These are phyloP conservation scores for Fusarium oxysporum DNA, from an alignment of 2,329 filamentous ascomycete genomes.

Conservation along the genomic window DNA sequence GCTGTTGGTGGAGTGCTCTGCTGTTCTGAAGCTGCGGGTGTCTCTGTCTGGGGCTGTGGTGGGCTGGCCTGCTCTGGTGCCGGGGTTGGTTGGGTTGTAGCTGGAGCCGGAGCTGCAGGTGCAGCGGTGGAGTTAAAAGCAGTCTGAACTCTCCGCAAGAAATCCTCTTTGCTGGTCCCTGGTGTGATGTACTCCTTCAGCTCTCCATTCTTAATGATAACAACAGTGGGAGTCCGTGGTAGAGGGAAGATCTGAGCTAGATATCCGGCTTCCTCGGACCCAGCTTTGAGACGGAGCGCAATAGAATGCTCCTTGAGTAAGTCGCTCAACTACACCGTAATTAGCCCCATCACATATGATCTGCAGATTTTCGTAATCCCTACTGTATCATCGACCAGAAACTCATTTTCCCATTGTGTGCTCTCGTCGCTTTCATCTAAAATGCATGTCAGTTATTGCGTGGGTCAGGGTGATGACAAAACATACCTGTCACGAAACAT, in stretches of 20 bases:
- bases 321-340: conserved; percentile 60
- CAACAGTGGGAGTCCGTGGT: conserved; percentile 79
- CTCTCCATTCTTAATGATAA: conserved; percentile 83
- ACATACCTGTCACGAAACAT: conserved; percentile 83
- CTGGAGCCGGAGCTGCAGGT: conserved; percentile 4
- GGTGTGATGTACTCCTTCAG: conserved; percentile 80
- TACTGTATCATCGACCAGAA: conserved; percentile 68
- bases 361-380: conserved; percentile 17
- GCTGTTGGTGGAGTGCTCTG: conserved; percentile 35
- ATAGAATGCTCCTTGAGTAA: conserved; percentile 73
- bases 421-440: conserved; percentile 70
- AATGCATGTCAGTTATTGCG: conserved; percentile 27
- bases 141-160: conserved; percentile 60
- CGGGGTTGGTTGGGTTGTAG: conserved; percentile 16
- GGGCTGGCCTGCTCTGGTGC: conserved; percentile 25
- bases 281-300: conserved; percentile 75
- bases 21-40: conserved; percentile 28
- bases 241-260: conserved; percentile 86
- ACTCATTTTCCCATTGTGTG: conserved; percentile 77
- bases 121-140: conserved; percentile 48
- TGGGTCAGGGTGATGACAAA: conserved; percentile 13
- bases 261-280: conserved; percentile 84
- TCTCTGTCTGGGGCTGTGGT: conserved; percentile 37
- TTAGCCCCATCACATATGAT: conserved; percentile 21
- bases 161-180: conserved; percentile 73